Evolutionary conservation across 2,329 filamentous ascomycete genomes (phyloP).

Genomic region (Fusarium chuoi): DNA sequence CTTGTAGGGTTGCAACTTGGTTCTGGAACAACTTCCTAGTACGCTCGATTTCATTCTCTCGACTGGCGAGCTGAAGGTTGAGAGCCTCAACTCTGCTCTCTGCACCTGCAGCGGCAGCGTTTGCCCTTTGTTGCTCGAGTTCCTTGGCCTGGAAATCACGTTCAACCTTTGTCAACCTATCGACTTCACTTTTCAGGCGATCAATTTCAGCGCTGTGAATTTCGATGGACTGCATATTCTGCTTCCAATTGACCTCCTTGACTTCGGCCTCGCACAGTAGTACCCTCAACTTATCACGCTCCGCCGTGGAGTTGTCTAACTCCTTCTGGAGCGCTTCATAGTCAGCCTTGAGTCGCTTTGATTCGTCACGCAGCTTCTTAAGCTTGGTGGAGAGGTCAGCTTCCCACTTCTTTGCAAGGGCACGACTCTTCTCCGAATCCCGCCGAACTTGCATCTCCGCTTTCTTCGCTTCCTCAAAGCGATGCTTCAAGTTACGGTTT

Average conservation of each 20-base stretch:
- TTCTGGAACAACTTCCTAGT: slow-evolving; percentile 57
- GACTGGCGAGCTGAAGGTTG: slow-evolving; percentile 65
- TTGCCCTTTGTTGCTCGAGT: slow-evolving; percentile 65
- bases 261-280: slow-evolving; percentile 76
- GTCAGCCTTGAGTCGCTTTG: slow-evolving; percentile 71
- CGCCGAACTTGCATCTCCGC: slow-evolving; percentile 75
- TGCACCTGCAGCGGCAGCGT: slow-evolving; percentile 67
- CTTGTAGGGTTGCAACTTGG: slow-evolving; percentile 60
- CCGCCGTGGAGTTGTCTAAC: slow-evolving; percentile 65
- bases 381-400: slow-evolving; percentile 75
- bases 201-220: slow-evolving; percentile 70
- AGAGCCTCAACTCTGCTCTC: slow-evolving; percentile 69
- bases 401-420: slow-evolving; percentile 82
- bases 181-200: slow-evolving; percentile 67
- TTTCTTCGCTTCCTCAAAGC: slow-evolving; percentile 78
- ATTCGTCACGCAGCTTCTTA: slow-evolving; percentile 73
- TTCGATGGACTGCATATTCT: slow-evolving; percentile 72
- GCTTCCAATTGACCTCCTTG: slow-evolving; percentile 70
- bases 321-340: slow-evolving; percentile 67
- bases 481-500: slow-evolving; percentile 77
- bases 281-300: slow-evolving; percentile 72
- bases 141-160: slow-evolving; percentile 73
- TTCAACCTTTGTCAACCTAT: slow-evolving; percentile 68
- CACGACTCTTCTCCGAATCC: slow-evolving; percentile 77
- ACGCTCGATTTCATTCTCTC: slow-evolving; percentile 59